A percentile compares a stretch with the other conserved stretches of the same genome.
Conservation (phyloP, 73 alveolate genomes). For the Strombidium stylifer region DNA sequence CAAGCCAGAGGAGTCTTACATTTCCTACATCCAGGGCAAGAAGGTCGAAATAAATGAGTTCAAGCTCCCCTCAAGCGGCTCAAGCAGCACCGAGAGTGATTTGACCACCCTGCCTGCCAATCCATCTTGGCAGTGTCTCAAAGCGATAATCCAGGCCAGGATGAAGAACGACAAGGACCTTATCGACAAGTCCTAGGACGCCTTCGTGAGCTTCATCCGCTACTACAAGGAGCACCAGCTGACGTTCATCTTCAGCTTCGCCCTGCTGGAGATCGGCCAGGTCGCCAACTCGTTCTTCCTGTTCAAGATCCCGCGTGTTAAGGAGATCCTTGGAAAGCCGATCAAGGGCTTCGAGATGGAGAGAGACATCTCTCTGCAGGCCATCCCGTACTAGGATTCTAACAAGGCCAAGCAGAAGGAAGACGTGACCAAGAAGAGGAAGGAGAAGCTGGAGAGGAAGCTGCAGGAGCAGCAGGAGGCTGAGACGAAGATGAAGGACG, state of each 20-base stretch:
- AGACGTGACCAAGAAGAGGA: conserved; percentile 22
- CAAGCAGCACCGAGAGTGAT: conserved; percentile 13
- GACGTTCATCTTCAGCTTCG: conserved; percentile 77
- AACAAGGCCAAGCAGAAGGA: conserved; percentile 85
- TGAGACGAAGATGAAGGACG: conserved; percentile 53
- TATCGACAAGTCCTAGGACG: conserved; percentile 92
- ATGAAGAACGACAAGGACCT: conserved; percentile 83
- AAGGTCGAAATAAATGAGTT: conserved; percentile 30
- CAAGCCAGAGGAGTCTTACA: conserved; percentile 43
- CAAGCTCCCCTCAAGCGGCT: neutral
- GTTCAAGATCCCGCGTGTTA: conserved; percentile 96
- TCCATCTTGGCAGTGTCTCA: too few relatives aligned
- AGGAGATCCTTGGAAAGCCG: conserved; percentile 92
- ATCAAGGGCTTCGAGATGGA: conserved; percentile 68
- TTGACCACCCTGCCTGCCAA: conserved; percentile 49
- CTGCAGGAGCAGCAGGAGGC: conserved; percentile 62
- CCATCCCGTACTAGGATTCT: conserved; percentile 84
- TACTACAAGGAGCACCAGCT: conserved; percentile 95
- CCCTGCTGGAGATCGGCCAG: conserved; percentile 87
- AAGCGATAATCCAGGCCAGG: conserved; percentile 51
- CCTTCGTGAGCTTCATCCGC: conserved; percentile 95
- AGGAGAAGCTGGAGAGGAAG: conserved; percentile 63
- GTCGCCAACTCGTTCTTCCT: conserved; percentile 93
- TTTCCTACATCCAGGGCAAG: conserved; percentile 39
- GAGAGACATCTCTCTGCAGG: conserved; percentile 66